Percentiles rank a stretch among this genome's conserved stretches.
Conservation (phyloP, 306 rosid species). For the Cucurbita moschata region DNA sequence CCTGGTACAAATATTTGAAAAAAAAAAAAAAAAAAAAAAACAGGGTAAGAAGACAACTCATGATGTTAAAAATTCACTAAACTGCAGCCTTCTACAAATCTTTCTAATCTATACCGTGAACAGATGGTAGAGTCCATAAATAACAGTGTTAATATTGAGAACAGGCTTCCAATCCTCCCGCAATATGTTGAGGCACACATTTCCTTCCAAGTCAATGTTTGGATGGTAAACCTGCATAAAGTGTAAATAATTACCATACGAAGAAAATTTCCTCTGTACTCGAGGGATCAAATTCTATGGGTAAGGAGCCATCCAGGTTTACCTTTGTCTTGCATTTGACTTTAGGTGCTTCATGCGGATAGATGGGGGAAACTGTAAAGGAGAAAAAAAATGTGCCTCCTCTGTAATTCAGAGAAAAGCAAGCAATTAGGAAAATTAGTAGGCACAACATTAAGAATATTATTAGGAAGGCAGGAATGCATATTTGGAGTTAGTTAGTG, state of each 20-base stretch:
- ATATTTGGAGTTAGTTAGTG: background rate
- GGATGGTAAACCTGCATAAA: constrained; percentile 72
- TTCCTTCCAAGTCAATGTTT: constrained; percentile 93
- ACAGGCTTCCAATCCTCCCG: constrained; percentile 99
- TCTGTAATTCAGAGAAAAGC: constrained; percentile 19
- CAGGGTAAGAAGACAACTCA: background rate
- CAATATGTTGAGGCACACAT: constrained; percentile 83
- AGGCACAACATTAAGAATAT: background rate
- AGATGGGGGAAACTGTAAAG: constrained; percentile 61
- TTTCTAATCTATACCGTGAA: constrained; percentile 40
- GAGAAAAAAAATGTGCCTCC: constrained; percentile 71
- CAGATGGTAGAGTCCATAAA: constrained; percentile 83
- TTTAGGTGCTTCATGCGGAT: constrained; percentile 91
- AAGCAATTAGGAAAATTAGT: background rate
- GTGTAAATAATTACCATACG: background rate
- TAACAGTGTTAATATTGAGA: constrained; percentile 65
- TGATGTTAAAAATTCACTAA: background rate
- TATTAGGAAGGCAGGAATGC: background rate
- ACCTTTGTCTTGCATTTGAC: constrained; percentile 98
- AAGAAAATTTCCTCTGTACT: background rate
- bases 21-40: too few relatives aligned
- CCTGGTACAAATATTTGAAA: constrained; percentile 20
- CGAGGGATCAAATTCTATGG: background rate
- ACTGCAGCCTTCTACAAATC: background rate
- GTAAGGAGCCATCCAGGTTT: constrained; percentile 3